Evolutionary conservation across 78 protist species (phyloP), one percentile per base, ranked within the genome.

Genomic region (Dictyostelium firmibasis): DNA sequence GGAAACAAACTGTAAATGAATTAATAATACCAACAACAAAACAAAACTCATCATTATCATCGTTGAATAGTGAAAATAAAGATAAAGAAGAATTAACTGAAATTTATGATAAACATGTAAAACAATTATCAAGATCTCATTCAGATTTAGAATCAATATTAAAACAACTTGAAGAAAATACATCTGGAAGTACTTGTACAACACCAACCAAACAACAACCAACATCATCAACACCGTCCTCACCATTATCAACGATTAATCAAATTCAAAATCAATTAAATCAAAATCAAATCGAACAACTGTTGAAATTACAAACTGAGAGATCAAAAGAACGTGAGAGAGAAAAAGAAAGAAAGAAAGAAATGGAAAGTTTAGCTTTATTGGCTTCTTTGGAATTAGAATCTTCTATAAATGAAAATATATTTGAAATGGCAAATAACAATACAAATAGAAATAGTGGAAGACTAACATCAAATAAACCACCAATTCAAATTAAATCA

Each of bases 1-100:
- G 96, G 96, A 92, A 92, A 25, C 79, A 64, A 70, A 88, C 79
- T 43, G 41, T 78, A 44, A 27, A n/a, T n/a, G 86, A 79, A 31
- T 29, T 88, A 7, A 72, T 43, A 13, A 78, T 81, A 16, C 85
- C 85, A 50, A n/a, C 85, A 50, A n/a, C 33, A 62, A 23, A 62
- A 62, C 72, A 23, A 62, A 62, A 50, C 13, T 57, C 38, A 38
- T 35, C 83, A 77, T n/a, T 20, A 10, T 10, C 83, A 36, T 27
- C 60, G 27, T 13, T n/a, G 33, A n/a, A 14, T 57, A n/a, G 1
- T 8, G 16, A 81, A 47, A 20, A 27, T 20, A 57, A 27, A 41
- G 53, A 60, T 4, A 47, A 16, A 27, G 44, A 67, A n/a, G 50
- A 20, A 79, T 57, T 27, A 57, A 57, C 67, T 11, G 83, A 77